Base-by-base conservation (phyloP, 2,329 filamentous ascomycete genomes). In the Pseudogymnoascus sp. region DNA sequence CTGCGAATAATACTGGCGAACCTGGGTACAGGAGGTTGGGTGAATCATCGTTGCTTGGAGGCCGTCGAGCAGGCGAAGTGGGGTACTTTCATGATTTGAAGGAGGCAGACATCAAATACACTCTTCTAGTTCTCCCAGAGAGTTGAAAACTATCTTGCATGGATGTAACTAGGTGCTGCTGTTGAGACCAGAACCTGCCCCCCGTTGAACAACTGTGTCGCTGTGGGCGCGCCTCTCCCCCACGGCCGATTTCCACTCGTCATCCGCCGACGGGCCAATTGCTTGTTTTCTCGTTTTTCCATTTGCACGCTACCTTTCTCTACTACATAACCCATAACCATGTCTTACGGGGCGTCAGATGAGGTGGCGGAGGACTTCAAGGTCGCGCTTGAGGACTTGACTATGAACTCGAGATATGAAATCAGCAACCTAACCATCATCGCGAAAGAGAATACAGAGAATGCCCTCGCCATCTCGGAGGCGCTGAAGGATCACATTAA, bases 391-490 rank as follows among this genome's bases (percentile, higher is more conserved):
- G 90, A 96, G 78, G 93, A 97, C 76, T 82, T 99, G 72, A 90
- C 89, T 68, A 84, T 88, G 74, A 97, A 97, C 78, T 91, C 91
- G 78, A 89, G 92, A 73, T 91, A 91, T 77, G 93, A 98, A 78
- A 99, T 99, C 76, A 93, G 90, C 82, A 98, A 96, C 78, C 79
- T 99, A 78, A 99, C 95, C 66, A 87, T 96, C 75, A 98, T 99
- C 77, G 95, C 95, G 65, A 91, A 96, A 76, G 95, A 99, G 77
- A 96, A 96, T 72, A 97, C 93, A 68, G 92, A 96, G 77, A 90
- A 97, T 80, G 95, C 95, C 37, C 86, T 96, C 75, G 91, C 90
- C 68, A 98, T 99, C 71, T 93, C 95, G 16, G 87, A 91, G 72
- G 91, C 91, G 59, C 79, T 99, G 70, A 90, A 96, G 75, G 89